phyloP scores from a whole-genome alignment of 108 stramenopile species.

The Cyclotella distinguenda region DNA sequence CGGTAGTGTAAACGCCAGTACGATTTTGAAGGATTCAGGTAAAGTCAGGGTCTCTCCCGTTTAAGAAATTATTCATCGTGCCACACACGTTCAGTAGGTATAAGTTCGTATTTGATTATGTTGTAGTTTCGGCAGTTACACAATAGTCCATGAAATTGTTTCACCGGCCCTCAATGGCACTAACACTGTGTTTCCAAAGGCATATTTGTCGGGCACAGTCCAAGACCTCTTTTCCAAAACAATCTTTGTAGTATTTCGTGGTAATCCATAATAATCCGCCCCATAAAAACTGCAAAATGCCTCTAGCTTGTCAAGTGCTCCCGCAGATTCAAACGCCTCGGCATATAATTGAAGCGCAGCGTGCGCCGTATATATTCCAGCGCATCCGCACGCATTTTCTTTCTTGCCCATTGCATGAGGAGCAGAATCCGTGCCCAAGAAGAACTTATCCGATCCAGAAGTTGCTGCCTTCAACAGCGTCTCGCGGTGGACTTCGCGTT shows the following conservation, averaged over 20 bases:
- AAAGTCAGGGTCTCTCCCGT: too few relatives aligned
- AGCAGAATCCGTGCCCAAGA: conserved; percentile 97
- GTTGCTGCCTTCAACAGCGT: conserved; percentile 91
- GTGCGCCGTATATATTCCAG: conserved; percentile 96
- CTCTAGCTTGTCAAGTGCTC: conserved; percentile 87
- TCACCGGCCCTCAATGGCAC: conserved; percentile 90
- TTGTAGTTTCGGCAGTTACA: background rate
- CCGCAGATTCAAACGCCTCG: conserved; percentile 89
- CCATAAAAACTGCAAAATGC: conserved; percentile 88
- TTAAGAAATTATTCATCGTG: too few relatives aligned
- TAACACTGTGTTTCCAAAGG: conserved; percentile 68
- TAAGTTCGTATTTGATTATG: too few relatives aligned
- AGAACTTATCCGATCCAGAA: conserved; percentile 91
- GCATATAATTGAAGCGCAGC: conserved; percentile 95
- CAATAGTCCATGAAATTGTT: conserved; percentile 78
- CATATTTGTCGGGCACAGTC: conserved; percentile 79
- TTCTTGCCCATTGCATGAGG: conserved; percentile 88
- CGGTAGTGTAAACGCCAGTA: too few relatives aligned
- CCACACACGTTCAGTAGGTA: too few relatives aligned
- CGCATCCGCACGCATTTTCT: conserved; percentile 92
- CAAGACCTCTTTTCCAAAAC: conserved; percentile 78
- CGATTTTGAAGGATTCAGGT: too few relatives aligned
- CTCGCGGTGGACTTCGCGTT: conserved; percentile 92
- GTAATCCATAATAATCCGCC: conserved; percentile 92
- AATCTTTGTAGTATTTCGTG: conserved; percentile 64